These are phyloP conservation scores for Pseudomassariella vexata DNA, from an alignment of 2,329 filamentous ascomycete species.

Conservation along the genomic window DNA sequence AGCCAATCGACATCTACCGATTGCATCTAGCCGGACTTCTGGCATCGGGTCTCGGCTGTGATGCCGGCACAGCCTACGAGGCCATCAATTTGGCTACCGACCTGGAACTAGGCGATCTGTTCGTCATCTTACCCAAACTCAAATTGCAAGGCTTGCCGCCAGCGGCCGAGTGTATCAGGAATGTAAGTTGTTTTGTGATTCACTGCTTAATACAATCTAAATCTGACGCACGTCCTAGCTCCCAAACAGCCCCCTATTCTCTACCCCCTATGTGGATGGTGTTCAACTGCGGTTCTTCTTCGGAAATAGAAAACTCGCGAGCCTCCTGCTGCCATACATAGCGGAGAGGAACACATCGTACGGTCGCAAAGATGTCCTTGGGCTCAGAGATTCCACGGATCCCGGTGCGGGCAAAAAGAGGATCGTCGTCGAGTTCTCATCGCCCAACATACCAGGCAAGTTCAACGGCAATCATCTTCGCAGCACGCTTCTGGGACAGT, in stretches of 20 bases:
- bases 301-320: constrained; percentile 49
- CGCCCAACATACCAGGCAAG: constrained; percentile 69
- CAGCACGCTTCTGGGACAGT: constrained; percentile 66
- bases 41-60: constrained; percentile 12
- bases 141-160: constrained; percentile 15
- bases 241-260: constrained; percentile 51
- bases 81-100: constrained; percentile 21
- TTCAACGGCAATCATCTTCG: constrained; percentile 65
- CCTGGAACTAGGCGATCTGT: constrained; percentile 23
- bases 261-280: constrained; percentile 48
- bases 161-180: constrained; percentile 10
- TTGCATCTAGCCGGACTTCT: constrained; percentile 19
- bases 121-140: constrained; percentile 24
- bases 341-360: constrained; percentile 49
- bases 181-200: constrained; percentile 7
- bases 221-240: constrained; percentile 34
- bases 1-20: constrained; percentile 25
- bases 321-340: constrained; percentile 53
- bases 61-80: constrained; percentile 19
- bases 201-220: not conserved
- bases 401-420: constrained; percentile 24
- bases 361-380: constrained; percentile 51
- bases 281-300: constrained; percentile 63
- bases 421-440: constrained; percentile 67
- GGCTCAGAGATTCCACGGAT: constrained; percentile 1